A percentile compares a stretch with the other conserved stretches of the same genome.
Evolutionary conservation across 179 eudicot species (phyloP).

Genomic region (Actinidia polygama): DNA sequence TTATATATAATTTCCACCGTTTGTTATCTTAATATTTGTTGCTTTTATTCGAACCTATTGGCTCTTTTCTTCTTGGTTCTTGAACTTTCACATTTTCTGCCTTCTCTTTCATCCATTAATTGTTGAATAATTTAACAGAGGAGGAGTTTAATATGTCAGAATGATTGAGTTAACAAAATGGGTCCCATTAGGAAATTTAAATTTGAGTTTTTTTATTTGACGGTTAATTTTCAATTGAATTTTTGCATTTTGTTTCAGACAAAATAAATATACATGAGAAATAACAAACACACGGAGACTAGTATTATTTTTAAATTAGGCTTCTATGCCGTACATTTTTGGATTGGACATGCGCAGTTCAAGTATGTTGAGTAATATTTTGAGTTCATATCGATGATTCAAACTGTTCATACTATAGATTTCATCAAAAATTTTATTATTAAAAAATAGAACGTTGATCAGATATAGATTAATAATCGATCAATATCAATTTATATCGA

Average conservation of each 20-base stretch:
- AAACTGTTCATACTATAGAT: too few species aligned
- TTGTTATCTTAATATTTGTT: not conserved
- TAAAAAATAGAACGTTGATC: too few species aligned
- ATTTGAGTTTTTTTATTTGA: not conserved
- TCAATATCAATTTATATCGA: too few species aligned
- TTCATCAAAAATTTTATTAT: too few species aligned
- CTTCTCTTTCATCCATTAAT: not conserved
- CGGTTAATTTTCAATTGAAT: constrained; percentile 12
- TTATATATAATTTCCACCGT: too few species aligned
- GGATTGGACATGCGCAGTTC: too few species aligned
- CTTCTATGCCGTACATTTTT: too few species aligned
- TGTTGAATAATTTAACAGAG: not conserved
- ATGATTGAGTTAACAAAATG: constrained; percentile 9
- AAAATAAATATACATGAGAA: not conserved
- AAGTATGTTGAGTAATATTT: too few species aligned
- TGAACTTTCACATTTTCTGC: not conserved
- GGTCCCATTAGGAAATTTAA: not conserved
- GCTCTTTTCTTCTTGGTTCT: not conserved
- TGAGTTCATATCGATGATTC: too few species aligned
- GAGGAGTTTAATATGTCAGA: not conserved
- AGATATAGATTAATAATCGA: too few species aligned
- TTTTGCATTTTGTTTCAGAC: not conserved
- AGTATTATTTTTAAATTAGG: not conserved
- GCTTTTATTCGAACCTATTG: not conserved
- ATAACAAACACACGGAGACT: not conserved